These are phyloP conservation scores for Rosa lucieae DNA, from an alignment of 306 rosid genomes.

Conservation along the genomic window DNA sequence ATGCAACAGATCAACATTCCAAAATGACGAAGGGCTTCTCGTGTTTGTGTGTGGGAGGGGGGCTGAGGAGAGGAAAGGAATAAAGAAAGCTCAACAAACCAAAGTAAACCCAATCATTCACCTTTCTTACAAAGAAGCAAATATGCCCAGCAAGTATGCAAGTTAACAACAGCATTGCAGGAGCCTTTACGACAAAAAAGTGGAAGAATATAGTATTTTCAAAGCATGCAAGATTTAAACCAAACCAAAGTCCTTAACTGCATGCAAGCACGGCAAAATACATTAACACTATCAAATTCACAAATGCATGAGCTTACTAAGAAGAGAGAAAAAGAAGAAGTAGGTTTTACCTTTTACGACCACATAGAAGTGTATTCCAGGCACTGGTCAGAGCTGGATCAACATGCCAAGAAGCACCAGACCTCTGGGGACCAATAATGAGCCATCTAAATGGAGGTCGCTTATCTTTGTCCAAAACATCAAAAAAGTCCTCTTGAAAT, in stretches of 20 bases:
- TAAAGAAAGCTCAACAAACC: not conserved
- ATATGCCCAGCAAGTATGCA: not conserved
- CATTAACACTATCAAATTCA: not conserved
- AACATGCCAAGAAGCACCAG: no score
- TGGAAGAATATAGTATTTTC: not conserved
- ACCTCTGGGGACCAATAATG: no score
- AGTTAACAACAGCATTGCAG: not conserved
- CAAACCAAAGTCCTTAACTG: not conserved
- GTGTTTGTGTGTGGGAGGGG: not conserved
- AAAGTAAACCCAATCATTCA: not conserved
- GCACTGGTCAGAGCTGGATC: no score
- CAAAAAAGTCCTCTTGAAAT: no score
- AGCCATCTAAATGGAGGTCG: no score
- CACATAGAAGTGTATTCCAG: slow-evolving; percentile 71
- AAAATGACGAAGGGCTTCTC: not conserved
- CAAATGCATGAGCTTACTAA: slow-evolving; percentile 8
- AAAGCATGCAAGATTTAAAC: not conserved
- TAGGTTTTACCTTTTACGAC: slow-evolving; percentile 76
- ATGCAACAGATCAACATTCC: not conserved
- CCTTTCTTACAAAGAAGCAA: not conserved
- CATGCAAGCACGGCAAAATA: not conserved
- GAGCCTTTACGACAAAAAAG: not conserved
- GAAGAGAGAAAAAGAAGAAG: slow-evolving; percentile 6
- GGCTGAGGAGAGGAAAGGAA: no score
- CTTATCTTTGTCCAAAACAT: no score